Percentiles rank a stretch among this genome's conserved stretches.
Conservation (phyloP, 305 asterid genomes). For the Fraxinus sp. region DNA sequence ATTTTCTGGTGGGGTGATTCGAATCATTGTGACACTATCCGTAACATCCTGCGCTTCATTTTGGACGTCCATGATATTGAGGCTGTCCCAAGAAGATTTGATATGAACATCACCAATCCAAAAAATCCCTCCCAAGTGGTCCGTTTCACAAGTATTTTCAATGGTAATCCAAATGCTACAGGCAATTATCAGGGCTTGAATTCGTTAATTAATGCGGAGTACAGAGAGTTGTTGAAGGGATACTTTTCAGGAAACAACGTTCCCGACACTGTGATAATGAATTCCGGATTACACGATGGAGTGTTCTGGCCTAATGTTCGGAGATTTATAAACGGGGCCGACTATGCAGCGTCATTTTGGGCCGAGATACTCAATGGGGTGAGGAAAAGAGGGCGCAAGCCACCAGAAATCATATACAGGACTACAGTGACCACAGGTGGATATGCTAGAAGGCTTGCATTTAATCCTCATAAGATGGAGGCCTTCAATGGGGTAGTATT, state of each 20-base stretch:
- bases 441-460: conserved; percentile 62
- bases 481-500: conserved; percentile 80
- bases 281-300: conserved; percentile 88
- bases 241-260: conserved; percentile 50
- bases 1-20: conserved; percentile 99
- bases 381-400: conserved; percentile 39
- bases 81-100: conserved; percentile 61
- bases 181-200: conserved; percentile 73
- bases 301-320: conserved; percentile 65
- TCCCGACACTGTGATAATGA: conserved; percentile 77
- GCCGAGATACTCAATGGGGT: conserved; percentile 57
- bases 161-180: conserved; percentile 67
- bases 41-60: conserved; percentile 69
- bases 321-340: conserved; percentile 59
- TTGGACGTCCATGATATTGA: conserved; percentile 44
- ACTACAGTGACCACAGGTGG: conserved; percentile 89
- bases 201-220: conserved; percentile 51
- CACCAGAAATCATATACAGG: conserved; percentile 65
- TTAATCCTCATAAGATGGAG: conserved; percentile 94
- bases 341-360: conserved; percentile 74
- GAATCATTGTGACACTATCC: conserved; percentile 80
- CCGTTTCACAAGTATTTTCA: conserved; percentile 77
- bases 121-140: conserved; percentile 53
- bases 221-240: conserved; percentile 47
- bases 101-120: conserved; percentile 72